These are phyloP conservation scores for Diacronema lutheri DNA, from an alignment of 78 protist genomes.

Conservation along the genomic window DNA sequence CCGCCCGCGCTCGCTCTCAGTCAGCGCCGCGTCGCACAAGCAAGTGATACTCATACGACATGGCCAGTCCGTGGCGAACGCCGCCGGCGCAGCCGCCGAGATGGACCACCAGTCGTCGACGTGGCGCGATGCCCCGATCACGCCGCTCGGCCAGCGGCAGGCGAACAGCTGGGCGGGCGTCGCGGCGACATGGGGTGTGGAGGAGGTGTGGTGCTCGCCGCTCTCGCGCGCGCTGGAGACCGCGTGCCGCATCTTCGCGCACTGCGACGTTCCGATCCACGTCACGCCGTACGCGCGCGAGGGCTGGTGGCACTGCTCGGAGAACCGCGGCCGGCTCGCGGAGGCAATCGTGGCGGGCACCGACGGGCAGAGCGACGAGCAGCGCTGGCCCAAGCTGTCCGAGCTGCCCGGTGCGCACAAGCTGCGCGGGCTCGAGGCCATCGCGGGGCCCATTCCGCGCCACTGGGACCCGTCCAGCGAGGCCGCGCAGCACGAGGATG, in stretches of 20 bases:
- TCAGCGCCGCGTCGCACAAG: no score
- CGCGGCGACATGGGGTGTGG: background rate
- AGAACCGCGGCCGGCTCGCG: no score
- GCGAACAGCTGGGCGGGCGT: background rate
- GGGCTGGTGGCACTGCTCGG: no score
- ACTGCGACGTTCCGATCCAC: background rate
- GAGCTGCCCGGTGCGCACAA: background rate
- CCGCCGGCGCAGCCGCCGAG: background rate
- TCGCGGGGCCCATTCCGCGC: background rate
- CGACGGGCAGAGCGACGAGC: no score
- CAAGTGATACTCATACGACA: background rate
- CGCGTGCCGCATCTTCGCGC: background rate
- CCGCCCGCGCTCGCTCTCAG: no score
- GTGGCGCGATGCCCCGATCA: background rate
- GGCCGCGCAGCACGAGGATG: background rate
- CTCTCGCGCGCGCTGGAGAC: slow-evolving; percentile 1
- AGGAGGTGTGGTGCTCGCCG: background rate
- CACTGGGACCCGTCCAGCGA: background rate
- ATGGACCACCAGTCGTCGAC: background rate
- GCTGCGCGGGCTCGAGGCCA: background rate
- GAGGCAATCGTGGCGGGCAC: no score
- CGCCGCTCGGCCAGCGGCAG: background rate
- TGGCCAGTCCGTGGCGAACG: background rate
- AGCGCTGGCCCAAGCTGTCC: background rate
- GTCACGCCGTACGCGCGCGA: no score